phyloP scores from a whole-genome alignment of 768 basidiomycete species.

The Mycena haematopus region DNA sequence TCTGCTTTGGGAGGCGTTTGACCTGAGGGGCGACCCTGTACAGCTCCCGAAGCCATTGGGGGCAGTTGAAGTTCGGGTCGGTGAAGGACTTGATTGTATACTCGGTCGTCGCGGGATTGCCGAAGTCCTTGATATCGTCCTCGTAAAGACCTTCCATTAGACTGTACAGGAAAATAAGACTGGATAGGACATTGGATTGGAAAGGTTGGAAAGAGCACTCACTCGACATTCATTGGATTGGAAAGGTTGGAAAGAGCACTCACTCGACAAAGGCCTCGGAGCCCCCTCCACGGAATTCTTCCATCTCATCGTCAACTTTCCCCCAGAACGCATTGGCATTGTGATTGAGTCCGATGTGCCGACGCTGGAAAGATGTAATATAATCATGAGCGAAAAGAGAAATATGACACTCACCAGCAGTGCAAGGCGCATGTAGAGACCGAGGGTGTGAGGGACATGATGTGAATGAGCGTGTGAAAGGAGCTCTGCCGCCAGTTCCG shows the following conservation, averaged over 20 bases:
- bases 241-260: conserved; percentile 3
- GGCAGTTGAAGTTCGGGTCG: conserved; percentile 12
- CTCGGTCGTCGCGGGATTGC: not conserved
- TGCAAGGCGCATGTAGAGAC: conserved; percentile 13
- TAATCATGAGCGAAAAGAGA: not conserved
- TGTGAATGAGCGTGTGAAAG: conserved; percentile 6
- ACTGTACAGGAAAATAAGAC: not conserved
- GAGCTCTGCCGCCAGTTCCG: not conserved
- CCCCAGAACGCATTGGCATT: conserved; percentile 10
- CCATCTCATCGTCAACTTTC: conserved; percentile 8
- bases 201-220: conserved; percentile 6
- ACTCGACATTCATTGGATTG: no score
- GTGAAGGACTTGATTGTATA: conserved; percentile 1
- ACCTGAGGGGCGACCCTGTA: conserved; percentile 7
- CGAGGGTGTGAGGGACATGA: conserved; percentile 8
- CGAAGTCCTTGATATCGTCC: not conserved
- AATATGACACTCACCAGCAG: conserved; percentile 7
- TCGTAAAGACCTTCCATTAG: conserved; percentile 2
- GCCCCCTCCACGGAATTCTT: conserved; percentile 2
- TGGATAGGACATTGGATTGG: not conserved
- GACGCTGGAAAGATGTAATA: not conserved
- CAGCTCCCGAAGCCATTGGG: conserved; percentile 9
- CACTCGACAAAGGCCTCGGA: conserved; percentile 6
- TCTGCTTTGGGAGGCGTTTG: conserved; percentile 14
- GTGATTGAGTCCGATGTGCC: conserved; percentile 1